Evolutionary conservation across 192 early-diverging fungal genomes (phyloP), one percentile per base, ranked within the genome.

Genomic region (Anaeromyces robustus): DNA sequence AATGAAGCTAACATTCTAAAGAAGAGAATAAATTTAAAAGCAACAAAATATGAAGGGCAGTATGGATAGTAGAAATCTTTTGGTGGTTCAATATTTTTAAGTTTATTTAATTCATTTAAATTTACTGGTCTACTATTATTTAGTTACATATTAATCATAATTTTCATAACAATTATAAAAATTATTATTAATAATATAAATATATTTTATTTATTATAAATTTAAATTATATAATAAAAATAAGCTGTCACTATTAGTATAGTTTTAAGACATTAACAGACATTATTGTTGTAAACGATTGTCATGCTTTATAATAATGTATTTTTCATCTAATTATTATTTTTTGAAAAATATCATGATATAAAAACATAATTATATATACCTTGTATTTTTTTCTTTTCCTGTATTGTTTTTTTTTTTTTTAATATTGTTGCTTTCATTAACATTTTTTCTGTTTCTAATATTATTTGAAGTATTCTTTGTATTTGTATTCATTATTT

Each of bases 1-100:
- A 90, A 81, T 22, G 89, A 90, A 28, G 89, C 88, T 30, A 87
- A 80, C n/a, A 89, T 81, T 22, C 92, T 83, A 0, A 88, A 85
- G 16, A 88, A 82, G 26, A 91, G 83, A 29, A 93, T 83, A 17
- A 86, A 29, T 18, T 87, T 86, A 84, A 90, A 91, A 2, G 89
- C 91, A 29, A 88, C 80, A 3, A 84, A 86, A 52, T 83, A 88
- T 16, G 89, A 89, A 7, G 89, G 87, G 28, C 86, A 84, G 77
- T 86, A 89, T 68, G 52, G 52, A 68, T 68, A 68, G 11, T 68
- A 68, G 7, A 68, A 68, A 68, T 68, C 28, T 68, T 68, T 68
- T 68, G 52, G 26, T n/a, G 52, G 22, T 68, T 68, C 26, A 26
- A 68, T 4, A 68, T 68, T 68, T 1, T 68, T 68, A 28, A n/a